Evolutionary conservation across 495 filamentous ascomycete genomes (phyloP), one percentile per base, ranked within the genome.

Genomic region (Aspergillus haitiensis): DNA sequence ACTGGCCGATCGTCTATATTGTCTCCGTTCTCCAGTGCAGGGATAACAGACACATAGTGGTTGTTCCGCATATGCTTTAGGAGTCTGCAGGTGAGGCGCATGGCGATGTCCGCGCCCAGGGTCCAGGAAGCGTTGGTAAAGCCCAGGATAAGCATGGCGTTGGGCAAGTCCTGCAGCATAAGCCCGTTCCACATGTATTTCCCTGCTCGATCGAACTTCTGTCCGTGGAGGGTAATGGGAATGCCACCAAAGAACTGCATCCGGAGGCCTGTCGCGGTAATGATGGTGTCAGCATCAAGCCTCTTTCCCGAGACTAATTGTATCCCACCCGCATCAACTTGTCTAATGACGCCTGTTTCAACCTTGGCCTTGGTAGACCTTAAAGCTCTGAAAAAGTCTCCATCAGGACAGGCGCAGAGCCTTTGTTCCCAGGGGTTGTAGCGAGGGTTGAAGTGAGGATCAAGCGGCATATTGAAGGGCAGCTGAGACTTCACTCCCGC

Each of bases 351-450:
- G 21, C 82, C 87, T 0, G 89, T 93, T 5, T 83, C 79, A n/a
- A 93, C 73, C 36, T 79, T 72, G 2, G 79, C 79, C 56, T 84
- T 84, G n/a, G 83, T 81, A 0, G 64, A 64, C 13, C 76, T 77
- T 1, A 93, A 72, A 5, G 80, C 70, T 33, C 78, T 66, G 77
- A 83, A 92, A 69, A 91, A 90, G 70, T 92, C 89, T 0, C 80
- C 86, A 60, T 87, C 82, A 0, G 89, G 89, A 34, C 80, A 83
- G 48, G 88, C 69, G 61, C 89, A 90, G 0, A 92, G 67, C 0
- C 88, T 79, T 61, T 91, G 87, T 33, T 90, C 78, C 76, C 85
- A 90, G 5, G 85, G 84, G 21, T 78, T 77, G 67, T 91, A 91
- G 5, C 57, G 49, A 0, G 88, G 88, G 15, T 78, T 81, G 76